Evolutionary conservation across 1,284 basidiomycete genomes (phyloP), one percentile per base, ranked within the genome.

Genomic region (Apiotrichum gracile): DNA sequence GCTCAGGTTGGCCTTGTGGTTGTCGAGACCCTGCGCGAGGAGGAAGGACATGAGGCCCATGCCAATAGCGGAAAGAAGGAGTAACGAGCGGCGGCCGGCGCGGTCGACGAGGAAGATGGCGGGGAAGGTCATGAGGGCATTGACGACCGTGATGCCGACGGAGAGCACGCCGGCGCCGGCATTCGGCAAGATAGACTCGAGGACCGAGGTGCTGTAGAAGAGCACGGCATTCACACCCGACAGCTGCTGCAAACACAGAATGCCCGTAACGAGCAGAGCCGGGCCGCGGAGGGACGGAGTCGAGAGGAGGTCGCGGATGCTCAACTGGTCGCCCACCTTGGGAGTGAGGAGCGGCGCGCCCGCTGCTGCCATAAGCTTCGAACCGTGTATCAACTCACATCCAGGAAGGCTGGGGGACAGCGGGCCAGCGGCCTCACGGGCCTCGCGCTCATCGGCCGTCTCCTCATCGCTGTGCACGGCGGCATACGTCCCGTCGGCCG

Each of bases 101-200:
- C 74, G 69, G 77, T 91, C 88, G 53, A 96, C 87, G 37, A 97
- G 79, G 61, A 89, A 79, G 46, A 97, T 87, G 4, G 92, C 87
- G 1, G 85, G 83, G 60, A 87, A 81, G 0, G 86, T 87, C 85
- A 86, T 85, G 55, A 85, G 60, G 37, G 80, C 86, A 70, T 96
- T 97, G 52, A 92, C 82, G 31, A 90, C 70, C 0, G 90, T 70
- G 46, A 75, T 73, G 4, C 67, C 65, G 13, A 75, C 64, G 4
- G 68, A 65, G 29, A 76, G 64, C 12, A 67, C 43, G 4, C 72
- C 84, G 0, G 87, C 90, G 16, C 85, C 89, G 13, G 85, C 72
- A 13, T 85, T 81, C 10, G 90, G 88, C 46, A 93, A 74, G 3
- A 88, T 81, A 47, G 84, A 83, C 10, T 84, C 82, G 16, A 94